These are phyloP conservation scores for Fraxinus ornus DNA, from an alignment of 305 asterid species.

Conservation along the genomic window DNA sequence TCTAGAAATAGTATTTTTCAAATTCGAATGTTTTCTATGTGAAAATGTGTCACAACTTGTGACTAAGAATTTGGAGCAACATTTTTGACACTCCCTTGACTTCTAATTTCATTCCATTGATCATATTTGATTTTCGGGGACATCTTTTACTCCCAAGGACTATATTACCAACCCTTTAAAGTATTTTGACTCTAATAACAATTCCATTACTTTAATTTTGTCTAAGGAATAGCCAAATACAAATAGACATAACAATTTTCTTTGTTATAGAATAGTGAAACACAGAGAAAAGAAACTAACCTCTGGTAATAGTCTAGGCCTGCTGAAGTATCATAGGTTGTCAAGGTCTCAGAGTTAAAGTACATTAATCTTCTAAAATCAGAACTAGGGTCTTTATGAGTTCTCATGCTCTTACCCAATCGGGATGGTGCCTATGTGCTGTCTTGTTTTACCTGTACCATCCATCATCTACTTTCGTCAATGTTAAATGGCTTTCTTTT, in stretches of 20 bases:
- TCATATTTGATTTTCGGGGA: too few species aligned
- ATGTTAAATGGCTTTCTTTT: not conserved
- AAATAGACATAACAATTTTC: not conserved
- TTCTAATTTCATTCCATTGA: too few species aligned
- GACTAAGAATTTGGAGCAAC: too few species aligned
- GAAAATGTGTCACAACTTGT: too few species aligned
- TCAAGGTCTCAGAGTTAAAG: not conserved
- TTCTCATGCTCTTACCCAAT: not conserved
- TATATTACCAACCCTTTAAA: too few species aligned
- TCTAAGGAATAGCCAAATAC: too few species aligned
- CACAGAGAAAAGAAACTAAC: not conserved
- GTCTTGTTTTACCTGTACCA: not conserved
- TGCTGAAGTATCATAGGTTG: not conserved
- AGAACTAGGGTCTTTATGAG: not conserved
- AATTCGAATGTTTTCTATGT: too few species aligned
- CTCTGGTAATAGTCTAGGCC: not conserved
- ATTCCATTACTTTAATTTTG: too few species aligned
- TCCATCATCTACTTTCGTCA: not conserved
- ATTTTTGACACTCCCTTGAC: too few species aligned
- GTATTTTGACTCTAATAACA: too few species aligned
- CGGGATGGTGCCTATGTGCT: not conserved
- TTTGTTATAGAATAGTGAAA: not conserved
- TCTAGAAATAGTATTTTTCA: too few species aligned
- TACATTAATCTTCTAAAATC: not conserved
- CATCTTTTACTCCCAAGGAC: too few species aligned